Conservation (phyloP, 805 yeast species). For the Suhomyces faveliae region DNA sequence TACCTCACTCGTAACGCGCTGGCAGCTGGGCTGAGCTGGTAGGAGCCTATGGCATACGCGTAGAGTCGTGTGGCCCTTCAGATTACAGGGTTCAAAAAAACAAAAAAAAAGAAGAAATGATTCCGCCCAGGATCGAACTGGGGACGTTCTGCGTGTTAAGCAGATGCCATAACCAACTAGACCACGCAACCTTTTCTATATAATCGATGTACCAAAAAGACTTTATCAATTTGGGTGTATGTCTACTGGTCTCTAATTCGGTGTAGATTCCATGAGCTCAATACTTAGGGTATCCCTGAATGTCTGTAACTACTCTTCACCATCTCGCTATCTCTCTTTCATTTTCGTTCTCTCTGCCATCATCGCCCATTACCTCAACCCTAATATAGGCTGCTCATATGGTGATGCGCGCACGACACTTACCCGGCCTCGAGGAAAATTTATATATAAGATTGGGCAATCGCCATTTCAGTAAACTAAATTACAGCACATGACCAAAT, state of each 20-base stretch:
- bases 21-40: not conserved
- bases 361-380: too few relatives aligned
- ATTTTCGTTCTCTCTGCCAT: too few relatives aligned
- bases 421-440: constrained; percentile 4
- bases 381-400: not conserved
- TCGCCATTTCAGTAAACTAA: not conserved
- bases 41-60: not conserved
- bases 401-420: not conserved
- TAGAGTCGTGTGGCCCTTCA: not conserved
- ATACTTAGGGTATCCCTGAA: too few relatives aligned
- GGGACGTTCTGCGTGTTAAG: constrained; percentile 99
- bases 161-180: constrained; percentile 99
- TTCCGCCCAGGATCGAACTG: constrained; percentile 99
- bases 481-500: not conserved
- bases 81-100: not conserved
- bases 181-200: constrained; percentile 78
- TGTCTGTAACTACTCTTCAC: too few relatives aligned
- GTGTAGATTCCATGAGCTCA: too few relatives aligned
- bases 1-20: not conserved
- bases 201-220: too few relatives aligned
- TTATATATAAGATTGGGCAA: not conserved
- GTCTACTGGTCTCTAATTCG: too few relatives aligned
- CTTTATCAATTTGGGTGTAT: too few relatives aligned
- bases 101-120: constrained; percentile 42
- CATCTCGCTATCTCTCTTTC: too few relatives aligned